Conservation (phyloP, 345 rosid species). For the Hypericum androsaemum region DNA sequence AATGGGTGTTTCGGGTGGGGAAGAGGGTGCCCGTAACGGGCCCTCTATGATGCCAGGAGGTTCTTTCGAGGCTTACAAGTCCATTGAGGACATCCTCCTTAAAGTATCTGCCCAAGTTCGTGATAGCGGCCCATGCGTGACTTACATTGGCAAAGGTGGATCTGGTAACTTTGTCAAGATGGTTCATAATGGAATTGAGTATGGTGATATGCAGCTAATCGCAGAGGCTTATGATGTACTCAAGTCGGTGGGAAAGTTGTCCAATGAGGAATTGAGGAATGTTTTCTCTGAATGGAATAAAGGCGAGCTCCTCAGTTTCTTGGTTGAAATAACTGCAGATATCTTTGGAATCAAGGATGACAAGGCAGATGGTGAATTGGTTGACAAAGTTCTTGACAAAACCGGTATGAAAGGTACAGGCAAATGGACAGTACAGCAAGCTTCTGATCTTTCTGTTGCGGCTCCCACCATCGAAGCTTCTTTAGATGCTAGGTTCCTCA, state of each 20-base stretch:
- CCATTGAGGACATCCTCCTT: conserved; percentile 80
- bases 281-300: conserved; percentile 89
- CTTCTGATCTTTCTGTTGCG: conserved; percentile 86
- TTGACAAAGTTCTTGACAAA: conserved; percentile 91
- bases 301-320: conserved; percentile 91
- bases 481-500: conserved; percentile 84
- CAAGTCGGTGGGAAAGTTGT: conserved; percentile 75
- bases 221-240: conserved; percentile 89
- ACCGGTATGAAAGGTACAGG: conserved; percentile 99
- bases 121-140: conserved; percentile 89
- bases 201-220: conserved; percentile 95
- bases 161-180: conserved; percentile 96
- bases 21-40: conserved; percentile 89
- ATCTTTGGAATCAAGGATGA: conserved; percentile 80
- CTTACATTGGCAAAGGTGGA: conserved; percentile 82
- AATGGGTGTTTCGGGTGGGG: conserved; percentile 98
- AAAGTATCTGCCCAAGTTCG: conserved; percentile 94
- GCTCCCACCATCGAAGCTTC: conserved; percentile 92
- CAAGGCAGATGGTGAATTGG: conserved; percentile 76
- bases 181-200: conserved; percentile 93
- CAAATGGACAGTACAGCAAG: conserved; percentile 98
- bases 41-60: conserved; percentile 98
- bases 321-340: conserved; percentile 86
- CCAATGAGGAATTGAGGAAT: conserved; percentile 61
- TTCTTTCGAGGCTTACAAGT: conserved; percentile 70